phyloP scores from a whole-genome alignment of 1,139 yeast genomes.

The Diutina siamensis region DNA sequence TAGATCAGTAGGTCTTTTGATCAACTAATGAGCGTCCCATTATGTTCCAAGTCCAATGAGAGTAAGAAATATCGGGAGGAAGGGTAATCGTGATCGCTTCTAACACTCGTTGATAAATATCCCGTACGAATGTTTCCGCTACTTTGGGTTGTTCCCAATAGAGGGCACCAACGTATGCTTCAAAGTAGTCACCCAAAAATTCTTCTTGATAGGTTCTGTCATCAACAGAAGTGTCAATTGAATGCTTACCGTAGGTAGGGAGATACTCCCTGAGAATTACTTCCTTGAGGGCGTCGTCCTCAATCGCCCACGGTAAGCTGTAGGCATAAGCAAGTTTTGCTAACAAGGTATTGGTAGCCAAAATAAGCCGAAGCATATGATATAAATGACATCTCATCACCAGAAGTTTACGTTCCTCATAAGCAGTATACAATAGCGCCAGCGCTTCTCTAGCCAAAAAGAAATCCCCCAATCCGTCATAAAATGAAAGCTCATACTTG shows the following conservation, averaged over 20 bases:
- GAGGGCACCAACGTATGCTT: constrained; percentile 34
- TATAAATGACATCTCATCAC: constrained; percentile 13
- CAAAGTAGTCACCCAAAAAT: constrained; percentile 34
- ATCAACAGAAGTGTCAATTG: background rate
- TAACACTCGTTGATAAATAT: background rate
- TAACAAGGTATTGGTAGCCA: constrained; percentile 30
- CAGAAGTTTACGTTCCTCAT: background rate
- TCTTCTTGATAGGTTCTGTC: constrained; percentile 22
- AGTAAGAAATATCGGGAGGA: constrained; percentile 1
- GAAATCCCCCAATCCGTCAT: constrained; percentile 36
- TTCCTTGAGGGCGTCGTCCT: constrained; percentile 18
- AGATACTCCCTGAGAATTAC: background rate
- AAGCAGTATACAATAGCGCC: constrained; percentile 18
- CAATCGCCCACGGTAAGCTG: constrained; percentile 24
- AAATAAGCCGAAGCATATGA: constrained; percentile 22
- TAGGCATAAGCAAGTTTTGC: constrained; percentile 28
- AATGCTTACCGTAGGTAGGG: background rate
- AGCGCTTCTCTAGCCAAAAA: constrained; percentile 30
- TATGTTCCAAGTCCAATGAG: constrained; percentile 4
- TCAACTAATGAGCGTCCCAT: constrained; percentile 3
- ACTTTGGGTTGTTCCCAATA: constrained; percentile 27
- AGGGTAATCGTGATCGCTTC: background rate
- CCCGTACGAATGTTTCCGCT: constrained; percentile 17
- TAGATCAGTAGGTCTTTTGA: background rate
- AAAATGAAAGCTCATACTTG: constrained; percentile 28